Conservation (phyloP, 176 grass and related monocot genomes). For the Oryza rufipogon region DNA sequence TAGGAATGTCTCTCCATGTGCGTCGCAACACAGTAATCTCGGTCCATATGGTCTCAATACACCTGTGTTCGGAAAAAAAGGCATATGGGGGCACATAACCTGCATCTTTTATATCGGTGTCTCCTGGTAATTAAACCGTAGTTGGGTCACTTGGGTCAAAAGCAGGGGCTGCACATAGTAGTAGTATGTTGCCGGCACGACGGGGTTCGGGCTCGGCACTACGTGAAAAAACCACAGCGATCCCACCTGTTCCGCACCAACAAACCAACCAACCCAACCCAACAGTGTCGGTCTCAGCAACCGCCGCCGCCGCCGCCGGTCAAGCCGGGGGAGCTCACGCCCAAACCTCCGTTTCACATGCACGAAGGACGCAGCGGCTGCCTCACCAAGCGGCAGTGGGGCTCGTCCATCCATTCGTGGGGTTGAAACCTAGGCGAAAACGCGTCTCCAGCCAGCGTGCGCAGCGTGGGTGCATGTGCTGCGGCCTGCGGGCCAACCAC, state of each 20-base stretch:
- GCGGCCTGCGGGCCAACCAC: no score
- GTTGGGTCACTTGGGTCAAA: background rate
- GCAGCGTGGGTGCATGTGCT: background rate
- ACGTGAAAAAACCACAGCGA: background rate
- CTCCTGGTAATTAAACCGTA: no score
- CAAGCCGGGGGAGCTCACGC: background rate
- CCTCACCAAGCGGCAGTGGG: background rate
- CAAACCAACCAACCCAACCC: background rate
- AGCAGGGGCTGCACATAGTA: background rate
- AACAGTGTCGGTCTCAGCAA: background rate
- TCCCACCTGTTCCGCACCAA: slow-evolving; percentile 21
- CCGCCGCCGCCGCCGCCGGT: background rate
- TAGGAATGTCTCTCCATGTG: background rate
- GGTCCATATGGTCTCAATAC: background rate
- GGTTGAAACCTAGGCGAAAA: background rate
- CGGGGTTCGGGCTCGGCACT: background rate
- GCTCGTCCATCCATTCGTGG: background rate
- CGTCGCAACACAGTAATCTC: no score
- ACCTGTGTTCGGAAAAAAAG: background rate
- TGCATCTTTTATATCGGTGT: no score
- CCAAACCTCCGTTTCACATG: background rate
- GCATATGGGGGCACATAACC: no score
- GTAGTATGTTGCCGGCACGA: background rate
- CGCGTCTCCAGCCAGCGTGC: background rate
- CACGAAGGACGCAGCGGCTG: background rate